These are phyloP conservation scores for Anastatica hierochuntica DNA, from an alignment of 345 rosid species.

Conservation along the genomic window DNA sequence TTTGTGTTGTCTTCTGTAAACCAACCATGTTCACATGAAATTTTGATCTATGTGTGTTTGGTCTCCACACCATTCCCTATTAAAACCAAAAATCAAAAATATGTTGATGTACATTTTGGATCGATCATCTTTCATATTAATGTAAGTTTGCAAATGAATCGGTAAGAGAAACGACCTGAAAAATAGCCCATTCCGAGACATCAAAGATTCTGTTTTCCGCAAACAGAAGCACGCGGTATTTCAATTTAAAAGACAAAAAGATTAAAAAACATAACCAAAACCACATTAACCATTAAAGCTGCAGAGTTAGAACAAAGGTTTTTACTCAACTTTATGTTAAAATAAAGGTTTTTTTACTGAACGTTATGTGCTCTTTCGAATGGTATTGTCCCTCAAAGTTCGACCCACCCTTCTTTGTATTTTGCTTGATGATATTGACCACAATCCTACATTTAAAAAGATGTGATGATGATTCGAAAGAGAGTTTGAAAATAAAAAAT, in stretches of 20 bases:
- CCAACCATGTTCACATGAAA: constrained; percentile 38
- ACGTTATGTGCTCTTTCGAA: constrained; percentile 80
- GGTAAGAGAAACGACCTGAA: constrained; percentile 55
- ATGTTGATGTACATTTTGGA: neutral
- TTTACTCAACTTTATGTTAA: too few relatives aligned
- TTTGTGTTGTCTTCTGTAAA: constrained; percentile 67
- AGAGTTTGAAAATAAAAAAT: neutral
- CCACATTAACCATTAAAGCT: neutral
- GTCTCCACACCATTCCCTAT: neutral
- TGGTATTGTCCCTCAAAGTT: constrained; percentile 79
- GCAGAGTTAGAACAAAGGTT: neutral
- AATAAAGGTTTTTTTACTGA: too few relatives aligned
- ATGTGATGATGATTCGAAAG: neutral
- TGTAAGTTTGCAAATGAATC: neutral
- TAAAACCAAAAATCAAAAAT: neutral
- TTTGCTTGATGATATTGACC: constrained; percentile 95
- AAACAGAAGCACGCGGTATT: constrained; percentile 96
- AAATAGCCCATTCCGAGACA: constrained; percentile 98
- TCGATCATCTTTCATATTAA: neutral
- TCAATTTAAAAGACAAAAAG: constrained; percentile 45
- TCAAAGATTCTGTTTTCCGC: constrained; percentile 98
- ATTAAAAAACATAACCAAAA: neutral
- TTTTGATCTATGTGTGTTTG: neutral
- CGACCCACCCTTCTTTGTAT: constrained; percentile 99
- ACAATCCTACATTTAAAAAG: constrained; percentile 66